Evolutionary conservation across 768 basidiomycete species (phyloP), one percentile per base, ranked within the genome.

Genomic region (Calocybe cyanea): DNA sequence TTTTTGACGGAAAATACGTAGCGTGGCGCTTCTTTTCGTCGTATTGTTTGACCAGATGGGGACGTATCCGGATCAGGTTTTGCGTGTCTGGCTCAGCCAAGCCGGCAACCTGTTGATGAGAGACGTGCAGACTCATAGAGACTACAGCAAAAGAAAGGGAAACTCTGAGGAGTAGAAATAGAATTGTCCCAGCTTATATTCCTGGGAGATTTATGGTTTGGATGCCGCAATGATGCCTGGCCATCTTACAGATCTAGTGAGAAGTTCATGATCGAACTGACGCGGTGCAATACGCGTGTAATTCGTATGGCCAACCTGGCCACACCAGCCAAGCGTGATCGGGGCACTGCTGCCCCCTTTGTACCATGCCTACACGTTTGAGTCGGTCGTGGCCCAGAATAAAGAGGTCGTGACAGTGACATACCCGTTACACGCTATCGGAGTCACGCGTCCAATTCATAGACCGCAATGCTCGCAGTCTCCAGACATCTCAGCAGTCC

Each of bases 1-100:
- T 57, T 24, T 52, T 49, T 6, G 58, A 57, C 18, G 64, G 62
- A 33, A 68, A 64, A 47, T 70, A 70, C 33, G 62, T 60, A 1
- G 57, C 68, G 41, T 68, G 57, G 24, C 70, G 66, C 48, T 66
- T 70, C 32, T 56, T 35, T 8, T 41, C 30, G 38, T 54, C 41
- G n/a, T 56, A 42, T n/a, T 31, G 44, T 17, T 33, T 21, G 31
- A 42, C 33, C 24, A 46, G 23, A 31, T n/a, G n/a, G n/a, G 38
- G 36, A 35, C 48, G 47, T 30, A 39, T 33, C 11, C 50, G 33
- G 8, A 38, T 24, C 10, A 20, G 13, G 2, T 40, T 38, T 33
- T 9, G 43, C n/a, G n/a, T 5, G 35, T 10, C 5, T 48, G 43
- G 4, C 36, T 46, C 17, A 15, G 35, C 15, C 23, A 52, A n/a